Base-by-base conservation (phyloP, 495 filamentous ascomycete genomes). In the Saxispiralis lemnorum region DNA sequence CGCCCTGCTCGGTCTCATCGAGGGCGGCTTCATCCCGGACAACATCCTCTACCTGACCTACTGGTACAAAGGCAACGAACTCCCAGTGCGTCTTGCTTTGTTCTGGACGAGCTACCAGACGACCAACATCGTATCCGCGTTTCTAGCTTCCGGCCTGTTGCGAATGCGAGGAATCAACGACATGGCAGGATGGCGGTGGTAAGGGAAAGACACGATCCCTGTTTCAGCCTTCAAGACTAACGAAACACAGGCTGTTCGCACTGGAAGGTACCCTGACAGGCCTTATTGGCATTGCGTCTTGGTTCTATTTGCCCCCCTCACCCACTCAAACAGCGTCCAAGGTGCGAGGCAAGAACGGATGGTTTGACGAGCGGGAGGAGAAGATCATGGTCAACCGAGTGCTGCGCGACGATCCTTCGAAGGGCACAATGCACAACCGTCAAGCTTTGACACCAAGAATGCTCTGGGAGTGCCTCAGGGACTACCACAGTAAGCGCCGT, bases 321-420 rank as follows among this genome's bases (percentile, higher is more conserved):
- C 52, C 59, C 11, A 60, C 57, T 1, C 66, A 77, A 54, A 78
- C 73, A 0, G 60, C 38, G 69, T 68, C 67, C 67, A 69, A 41
- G 59, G 70, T 17, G 71, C 71, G 44, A 37, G 63, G 37, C 70
- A 71, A 10, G 72, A 66, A 47, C 67, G 85, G 34, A 1, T 81
- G 76, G 76, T 78, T 77, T 52, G 66, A 53, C 0, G 73, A 75
- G 7, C 65, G 63, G 15, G 75, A 78, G 46, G 72, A 70, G 35
- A 51, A 48, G n/a, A 79, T 80, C 46, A 57, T 78, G 12, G 73
- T 78, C 34, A 81, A 79, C 51, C 65, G 75, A 0, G 59, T 79
- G 10, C 61, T 79, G 2, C 70, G 76, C 21, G 76, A 79, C 36
- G 76, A 79, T 51, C 74, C 75, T 13, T 65, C 63, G 45, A 81